phyloP scores from a whole-genome alignment of 257 asterid species.

The Buddleja alternifolia region DNA sequence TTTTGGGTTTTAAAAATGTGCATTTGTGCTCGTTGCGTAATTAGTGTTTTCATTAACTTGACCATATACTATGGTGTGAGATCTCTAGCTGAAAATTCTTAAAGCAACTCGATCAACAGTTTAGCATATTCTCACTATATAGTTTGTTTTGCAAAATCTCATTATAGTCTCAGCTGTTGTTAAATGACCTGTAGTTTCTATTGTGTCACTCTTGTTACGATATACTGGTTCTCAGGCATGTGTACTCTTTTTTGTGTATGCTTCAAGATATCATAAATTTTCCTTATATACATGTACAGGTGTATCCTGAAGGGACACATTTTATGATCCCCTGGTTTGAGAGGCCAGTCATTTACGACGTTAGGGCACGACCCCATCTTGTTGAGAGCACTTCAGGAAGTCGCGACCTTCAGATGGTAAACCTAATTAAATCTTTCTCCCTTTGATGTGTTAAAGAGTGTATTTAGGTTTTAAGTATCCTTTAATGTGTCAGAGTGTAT shows the following conservation, averaged over 20 bases:
- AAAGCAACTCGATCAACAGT: background rate
- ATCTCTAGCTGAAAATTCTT: conserved; percentile 2
- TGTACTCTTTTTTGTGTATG: no score
- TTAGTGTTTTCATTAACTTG: background rate
- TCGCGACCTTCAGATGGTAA: conserved; percentile 69
- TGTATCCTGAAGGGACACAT: conserved; percentile 66
- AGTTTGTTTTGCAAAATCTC: background rate
- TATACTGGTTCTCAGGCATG: background rate
- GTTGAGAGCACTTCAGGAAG: conserved; percentile 65
- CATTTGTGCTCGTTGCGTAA: background rate
- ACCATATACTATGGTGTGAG: conserved; percentile 2
- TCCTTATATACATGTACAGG: conserved; percentile 24
- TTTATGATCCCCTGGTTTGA: conserved; percentile 63
- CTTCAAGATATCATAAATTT: no score
- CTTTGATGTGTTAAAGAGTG: no score
- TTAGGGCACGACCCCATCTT: conserved; percentile 59
- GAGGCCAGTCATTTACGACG: conserved; percentile 61
- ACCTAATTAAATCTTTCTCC: background rate
- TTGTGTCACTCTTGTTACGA: background rate
- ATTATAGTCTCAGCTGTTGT: background rate
- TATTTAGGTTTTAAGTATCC: background rate
- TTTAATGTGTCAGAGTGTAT: no score
- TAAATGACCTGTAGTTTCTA: background rate
- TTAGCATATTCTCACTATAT: background rate
- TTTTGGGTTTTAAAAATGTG: background rate